Conservation (phyloP, 108 stramenopile genomes). For the Seminavis robusta region DNA sequence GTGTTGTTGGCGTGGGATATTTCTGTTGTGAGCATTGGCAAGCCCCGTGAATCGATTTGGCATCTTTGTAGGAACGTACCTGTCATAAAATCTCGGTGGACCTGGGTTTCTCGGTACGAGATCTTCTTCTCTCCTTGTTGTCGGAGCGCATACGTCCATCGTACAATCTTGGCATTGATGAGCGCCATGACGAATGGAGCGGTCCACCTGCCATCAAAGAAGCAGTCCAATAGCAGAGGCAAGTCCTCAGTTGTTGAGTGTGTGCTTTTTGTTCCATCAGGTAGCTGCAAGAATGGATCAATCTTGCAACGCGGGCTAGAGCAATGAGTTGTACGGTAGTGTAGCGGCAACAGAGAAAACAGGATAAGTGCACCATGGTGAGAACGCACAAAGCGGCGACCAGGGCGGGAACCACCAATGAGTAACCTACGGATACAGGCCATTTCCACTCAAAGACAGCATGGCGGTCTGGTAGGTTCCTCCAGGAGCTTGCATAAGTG, state of each 20-base stretch:
- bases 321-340: background rate
- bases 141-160: constrained; percentile 55
- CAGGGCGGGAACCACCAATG: background rate
- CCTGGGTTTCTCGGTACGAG: constrained; percentile 50
- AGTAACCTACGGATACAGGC: constrained; percentile 9
- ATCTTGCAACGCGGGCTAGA: background rate
- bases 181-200: constrained; percentile 73
- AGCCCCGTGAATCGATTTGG: no score
- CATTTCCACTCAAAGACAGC: constrained; percentile 12
- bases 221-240: background rate
- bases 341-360: background rate
- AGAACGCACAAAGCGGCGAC: background rate
- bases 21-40: constrained; percentile 18
- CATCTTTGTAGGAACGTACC: no score
- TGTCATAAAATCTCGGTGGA: constrained; percentile 29
- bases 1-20: constrained; percentile 26
- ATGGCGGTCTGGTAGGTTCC: constrained; percentile 50
- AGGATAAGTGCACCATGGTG: background rate
- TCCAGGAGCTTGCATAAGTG: constrained; percentile 44
- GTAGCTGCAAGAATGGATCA: constrained; percentile 33
- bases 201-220: constrained; percentile 16
- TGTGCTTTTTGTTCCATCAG: constrained; percentile 31
- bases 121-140: constrained; percentile 17
- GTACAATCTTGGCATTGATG: constrained; percentile 63
- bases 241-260: background rate